Percentiles rank a stretch among this genome's conserved stretches.
These are phyloP conservation scores for Musa troglodytarum DNA, from an alignment of 176 grass and related monocot genomes.

Conservation along the genomic window DNA sequence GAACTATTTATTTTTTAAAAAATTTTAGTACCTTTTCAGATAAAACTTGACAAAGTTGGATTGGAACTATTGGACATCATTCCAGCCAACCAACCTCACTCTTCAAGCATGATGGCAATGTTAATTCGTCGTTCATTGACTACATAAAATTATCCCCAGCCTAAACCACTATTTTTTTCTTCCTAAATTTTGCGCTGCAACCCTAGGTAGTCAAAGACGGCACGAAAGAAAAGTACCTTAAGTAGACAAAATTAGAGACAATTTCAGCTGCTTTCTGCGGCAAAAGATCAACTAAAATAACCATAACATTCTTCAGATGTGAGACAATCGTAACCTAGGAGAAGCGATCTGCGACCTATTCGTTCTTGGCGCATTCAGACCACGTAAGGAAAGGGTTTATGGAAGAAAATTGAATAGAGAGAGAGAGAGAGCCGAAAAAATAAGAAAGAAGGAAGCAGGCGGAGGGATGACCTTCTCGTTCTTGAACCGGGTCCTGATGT, in stretches of 20 bases:
- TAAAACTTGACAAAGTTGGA: neutral
- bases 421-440: neutral
- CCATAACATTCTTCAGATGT: neutral
- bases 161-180: neutral
- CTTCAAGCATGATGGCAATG: neutral
- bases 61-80: neutral
- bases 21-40: neutral
- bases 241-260: neutral
- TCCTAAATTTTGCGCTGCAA: neutral
- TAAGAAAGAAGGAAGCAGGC: neutral
- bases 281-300: neutral
- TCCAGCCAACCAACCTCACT: neutral
- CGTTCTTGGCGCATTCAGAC: neutral
- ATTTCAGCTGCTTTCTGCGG: neutral
- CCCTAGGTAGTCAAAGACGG: neutral
- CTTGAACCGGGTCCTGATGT: conserved; percentile 91
- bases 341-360: neutral
- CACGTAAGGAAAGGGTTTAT: neutral
- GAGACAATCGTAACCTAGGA: neutral
- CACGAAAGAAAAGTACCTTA: neutral
- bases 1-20: too few species aligned
- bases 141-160: neutral
- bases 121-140: neutral
- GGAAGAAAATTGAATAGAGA: neutral
- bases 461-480: conserved; percentile 63